These are phyloP conservation scores for Rosa persica DNA, from an alignment of 306 rosid genomes.

Conservation along the genomic window DNA sequence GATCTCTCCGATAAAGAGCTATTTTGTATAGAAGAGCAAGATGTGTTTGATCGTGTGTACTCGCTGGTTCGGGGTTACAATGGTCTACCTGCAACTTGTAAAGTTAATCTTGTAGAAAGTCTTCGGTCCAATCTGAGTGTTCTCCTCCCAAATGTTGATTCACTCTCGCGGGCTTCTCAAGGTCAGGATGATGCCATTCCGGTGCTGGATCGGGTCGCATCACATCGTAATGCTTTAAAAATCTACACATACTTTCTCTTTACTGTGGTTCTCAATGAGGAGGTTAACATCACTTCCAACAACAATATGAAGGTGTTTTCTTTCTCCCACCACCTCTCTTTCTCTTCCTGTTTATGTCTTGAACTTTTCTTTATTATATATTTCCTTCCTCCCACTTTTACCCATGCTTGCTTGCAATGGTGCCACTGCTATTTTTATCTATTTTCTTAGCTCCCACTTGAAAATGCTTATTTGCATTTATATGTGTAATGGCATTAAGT, in stretches of 20 bases:
- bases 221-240: constrained; percentile 84
- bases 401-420: not conserved
- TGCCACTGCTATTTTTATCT: not conserved
- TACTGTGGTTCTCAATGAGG: constrained; percentile 54
- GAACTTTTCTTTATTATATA: not conserved
- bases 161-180: constrained; percentile 62
- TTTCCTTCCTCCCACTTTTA: not conserved
- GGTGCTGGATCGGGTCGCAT: constrained; percentile 53
- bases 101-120: constrained; percentile 68
- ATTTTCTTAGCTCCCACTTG: not conserved
- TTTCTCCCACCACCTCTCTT: not conserved
- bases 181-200: constrained; percentile 41
- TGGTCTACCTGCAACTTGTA: constrained; percentile 56
- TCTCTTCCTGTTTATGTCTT: not conserved
- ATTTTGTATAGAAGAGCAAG: constrained; percentile 77
- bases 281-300: constrained; percentile 37
- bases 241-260: constrained; percentile 76
- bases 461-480: constrained; percentile 15
- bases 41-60: constrained; percentile 76
- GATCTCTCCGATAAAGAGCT: constrained; percentile 89
- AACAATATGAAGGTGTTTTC: constrained; percentile 48
- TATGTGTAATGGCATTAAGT: constrained; percentile 6
- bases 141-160: constrained; percentile 88
- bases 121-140: constrained; percentile 89
- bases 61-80: constrained; percentile 55